phyloP scores from a whole-genome alignment of 2,329 filamentous ascomycete genomes.

The Chaetoscypha palmicola region DNA sequence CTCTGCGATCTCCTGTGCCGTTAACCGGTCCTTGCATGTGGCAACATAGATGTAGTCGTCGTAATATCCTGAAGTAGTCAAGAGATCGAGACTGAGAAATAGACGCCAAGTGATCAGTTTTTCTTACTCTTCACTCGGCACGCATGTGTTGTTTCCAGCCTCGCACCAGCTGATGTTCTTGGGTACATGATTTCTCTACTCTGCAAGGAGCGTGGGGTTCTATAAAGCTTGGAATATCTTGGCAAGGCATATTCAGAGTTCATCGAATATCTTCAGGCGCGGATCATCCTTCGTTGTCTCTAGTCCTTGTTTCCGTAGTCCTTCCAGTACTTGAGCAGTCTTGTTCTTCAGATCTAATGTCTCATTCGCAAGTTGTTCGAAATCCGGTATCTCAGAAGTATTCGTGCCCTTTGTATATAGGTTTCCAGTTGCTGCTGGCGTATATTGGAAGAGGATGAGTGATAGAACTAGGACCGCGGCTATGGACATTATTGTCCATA shows the following conservation, averaged over 20 bases:
- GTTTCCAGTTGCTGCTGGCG: conserved; percentile 11
- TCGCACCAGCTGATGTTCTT: no score
- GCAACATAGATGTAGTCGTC: not conserved
- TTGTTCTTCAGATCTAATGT: conserved; percentile 11
- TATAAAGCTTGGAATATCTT: not conserved
- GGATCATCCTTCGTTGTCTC: conserved; percentile 23
- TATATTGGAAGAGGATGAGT: conserved; percentile 34
- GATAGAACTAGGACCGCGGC: conserved; percentile 39
- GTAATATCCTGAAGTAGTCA: not conserved
- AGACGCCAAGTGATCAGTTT: not conserved
- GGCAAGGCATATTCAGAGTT: conserved; percentile 21
- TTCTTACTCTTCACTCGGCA: not conserved
- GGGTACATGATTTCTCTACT: not conserved
- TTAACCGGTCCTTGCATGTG: not conserved
- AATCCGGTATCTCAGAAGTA: conserved; percentile 14
- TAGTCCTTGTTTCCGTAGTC: conserved; percentile 10
- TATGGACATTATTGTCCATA: conserved; percentile 54
- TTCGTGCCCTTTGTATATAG: conserved; percentile 15
- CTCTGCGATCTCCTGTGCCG: not conserved
- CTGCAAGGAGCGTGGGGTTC: not conserved
- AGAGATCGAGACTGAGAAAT: not conserved
- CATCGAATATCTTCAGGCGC: conserved; percentile 29
- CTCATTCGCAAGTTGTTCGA: conserved; percentile 19
- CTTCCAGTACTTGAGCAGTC: conserved; percentile 9
- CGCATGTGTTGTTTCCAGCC: not conserved